Evolutionary conservation across 768 basidiomycete genomes (phyloP).

Genomic region (Tylopilus sp.): DNA sequence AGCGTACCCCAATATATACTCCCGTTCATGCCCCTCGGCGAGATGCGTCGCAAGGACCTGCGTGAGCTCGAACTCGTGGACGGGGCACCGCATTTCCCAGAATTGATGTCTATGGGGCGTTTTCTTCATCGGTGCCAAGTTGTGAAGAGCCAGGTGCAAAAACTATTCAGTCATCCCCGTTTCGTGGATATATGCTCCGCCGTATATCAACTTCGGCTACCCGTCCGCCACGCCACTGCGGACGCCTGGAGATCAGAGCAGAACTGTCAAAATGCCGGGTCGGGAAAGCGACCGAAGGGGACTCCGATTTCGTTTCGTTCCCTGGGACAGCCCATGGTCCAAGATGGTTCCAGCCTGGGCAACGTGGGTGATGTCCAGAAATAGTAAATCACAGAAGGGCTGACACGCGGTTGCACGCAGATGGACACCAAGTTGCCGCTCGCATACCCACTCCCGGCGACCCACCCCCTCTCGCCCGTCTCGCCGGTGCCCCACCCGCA

Average conservation of each 20-base stretch:
- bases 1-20: conserved; percentile 42
- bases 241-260: not conserved
- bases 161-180: conserved; percentile 12
- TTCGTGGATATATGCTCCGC: conserved; percentile 38
- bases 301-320: conserved; percentile 1
- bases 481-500: conserved; percentile 10
- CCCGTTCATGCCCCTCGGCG: conserved; percentile 44
- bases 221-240: conserved; percentile 17
- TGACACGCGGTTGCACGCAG: conserved; percentile 16
- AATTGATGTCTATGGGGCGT: conserved; percentile 41
- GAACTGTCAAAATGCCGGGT: not conserved
- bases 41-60: not conserved
- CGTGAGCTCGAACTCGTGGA: conserved; percentile 32
- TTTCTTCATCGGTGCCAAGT: conserved; percentile 43
- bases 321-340: conserved; percentile 15
- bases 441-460: conserved; percentile 15
- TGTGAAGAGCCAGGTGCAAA: conserved; percentile 36
- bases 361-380: conserved; percentile 31
- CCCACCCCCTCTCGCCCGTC: conserved; percentile 11
- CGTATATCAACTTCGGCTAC: conserved; percentile 21
- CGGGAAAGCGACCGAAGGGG: not conserved
- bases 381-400: no score
- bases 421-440: conserved; percentile 34
- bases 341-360: conserved; percentile 24
- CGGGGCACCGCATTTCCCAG: conserved; percentile 36